phyloP scores from a whole-genome alignment of 345 rosid genomes.

The Brassica napus region DNA sequence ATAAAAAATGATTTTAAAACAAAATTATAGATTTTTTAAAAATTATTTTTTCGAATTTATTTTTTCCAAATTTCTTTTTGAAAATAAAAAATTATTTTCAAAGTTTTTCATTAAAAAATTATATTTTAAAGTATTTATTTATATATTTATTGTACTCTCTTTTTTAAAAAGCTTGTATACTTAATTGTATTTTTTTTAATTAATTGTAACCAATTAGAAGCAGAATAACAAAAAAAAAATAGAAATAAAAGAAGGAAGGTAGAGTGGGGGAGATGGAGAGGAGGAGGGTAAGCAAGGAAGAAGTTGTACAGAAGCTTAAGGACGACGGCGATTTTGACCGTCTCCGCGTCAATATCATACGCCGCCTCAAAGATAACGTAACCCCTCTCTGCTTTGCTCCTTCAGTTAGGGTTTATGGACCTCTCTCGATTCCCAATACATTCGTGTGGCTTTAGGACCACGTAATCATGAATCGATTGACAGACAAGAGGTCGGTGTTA shows the following conservation, averaged over 20 bases:
- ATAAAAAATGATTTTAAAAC: too few species aligned
- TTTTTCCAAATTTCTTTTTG: too few species aligned
- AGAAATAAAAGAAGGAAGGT: background rate
- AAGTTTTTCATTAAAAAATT: too few species aligned
- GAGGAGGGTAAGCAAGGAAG: constrained; percentile 54
- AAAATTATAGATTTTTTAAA: too few species aligned
- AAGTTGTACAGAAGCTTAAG: constrained; percentile 73
- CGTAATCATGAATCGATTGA: background rate
- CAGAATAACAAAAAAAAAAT: background rate
- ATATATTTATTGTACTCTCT: too few species aligned
- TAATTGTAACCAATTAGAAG: background rate
- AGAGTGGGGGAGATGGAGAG: constrained; percentile 1
- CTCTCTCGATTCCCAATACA: background rate
- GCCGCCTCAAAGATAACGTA: constrained; percentile 83
- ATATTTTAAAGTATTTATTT: too few species aligned
- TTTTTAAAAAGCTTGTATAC: too few species aligned
- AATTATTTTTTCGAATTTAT: too few species aligned
- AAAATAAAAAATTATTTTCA: too few species aligned
- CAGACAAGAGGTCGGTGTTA: background rate
- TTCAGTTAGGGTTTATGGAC: constrained; percentile 14
- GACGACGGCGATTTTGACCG: constrained; percentile 83
- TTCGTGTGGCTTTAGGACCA: background rate
- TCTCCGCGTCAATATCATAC: constrained; percentile 85
- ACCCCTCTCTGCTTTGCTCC: background rate
- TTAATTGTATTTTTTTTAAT: too few species aligned